Conservation (phyloP, 352 stramenopile species). For the Phytophthora ramorum region DNA sequence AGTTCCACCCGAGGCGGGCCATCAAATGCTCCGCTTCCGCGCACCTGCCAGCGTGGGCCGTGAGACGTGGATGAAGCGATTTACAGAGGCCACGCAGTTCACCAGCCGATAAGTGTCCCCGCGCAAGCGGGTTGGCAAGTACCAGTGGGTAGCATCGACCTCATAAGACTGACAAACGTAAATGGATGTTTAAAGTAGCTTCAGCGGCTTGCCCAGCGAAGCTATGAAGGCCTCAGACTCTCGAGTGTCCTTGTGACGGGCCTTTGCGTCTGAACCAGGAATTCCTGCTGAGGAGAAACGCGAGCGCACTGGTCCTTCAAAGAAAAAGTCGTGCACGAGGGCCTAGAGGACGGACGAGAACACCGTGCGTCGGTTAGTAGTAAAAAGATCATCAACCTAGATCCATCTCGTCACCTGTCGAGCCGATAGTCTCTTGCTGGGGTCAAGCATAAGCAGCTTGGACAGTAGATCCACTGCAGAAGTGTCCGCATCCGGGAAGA, state of each 20-base stretch:
- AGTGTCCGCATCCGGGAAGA: constrained; percentile 57
- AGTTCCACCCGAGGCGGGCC: constrained; percentile 66
- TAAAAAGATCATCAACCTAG: neutral
- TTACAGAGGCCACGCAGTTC: constrained; percentile 71
- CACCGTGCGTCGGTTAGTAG: constrained; percentile 1
- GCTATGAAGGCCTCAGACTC: constrained; percentile 35
- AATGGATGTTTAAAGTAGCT: constrained; percentile 18
- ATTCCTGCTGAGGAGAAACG: constrained; percentile 25
- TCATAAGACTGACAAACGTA: constrained; percentile 9
- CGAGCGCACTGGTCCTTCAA: constrained; percentile 34
- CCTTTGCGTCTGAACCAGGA: neutral
- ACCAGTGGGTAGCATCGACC: neutral
- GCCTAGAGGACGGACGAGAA: constrained; percentile 23
- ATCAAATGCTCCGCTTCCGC: constrained; percentile 73
- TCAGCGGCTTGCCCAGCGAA: constrained; percentile 46
- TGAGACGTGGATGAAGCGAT: constrained; percentile 82
- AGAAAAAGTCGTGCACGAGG: constrained; percentile 57
- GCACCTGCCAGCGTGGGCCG: constrained; percentile 75
- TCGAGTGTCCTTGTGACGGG: constrained; percentile 4
- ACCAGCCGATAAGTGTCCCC: constrained; percentile 25
- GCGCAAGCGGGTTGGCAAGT: neutral
- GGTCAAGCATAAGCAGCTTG: constrained; percentile 36
- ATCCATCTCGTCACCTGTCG: constrained; percentile 37
- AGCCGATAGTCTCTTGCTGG: constrained; percentile 44
- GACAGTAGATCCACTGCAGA: constrained; percentile 62